These are phyloP conservation scores for Plectosphaerella cucumerina DNA, from an alignment of 2,329 filamentous ascomycete species.

Conservation along the genomic window DNA sequence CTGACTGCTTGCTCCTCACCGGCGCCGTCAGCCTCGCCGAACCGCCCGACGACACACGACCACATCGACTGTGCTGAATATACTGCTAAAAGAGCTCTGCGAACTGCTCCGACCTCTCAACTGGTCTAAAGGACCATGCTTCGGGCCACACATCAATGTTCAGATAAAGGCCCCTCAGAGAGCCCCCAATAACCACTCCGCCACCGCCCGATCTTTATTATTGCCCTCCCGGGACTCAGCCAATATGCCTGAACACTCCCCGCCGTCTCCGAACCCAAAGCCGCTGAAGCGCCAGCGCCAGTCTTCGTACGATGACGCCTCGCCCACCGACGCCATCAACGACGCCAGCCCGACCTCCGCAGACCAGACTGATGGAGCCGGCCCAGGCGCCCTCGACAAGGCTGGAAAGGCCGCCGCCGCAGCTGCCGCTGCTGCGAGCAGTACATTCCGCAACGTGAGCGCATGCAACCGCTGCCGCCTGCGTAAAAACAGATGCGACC, in stretches of 20 bases:
- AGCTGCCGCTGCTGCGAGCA: constrained; percentile 40
- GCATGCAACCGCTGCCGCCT: constrained; percentile 90
- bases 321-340: constrained; percentile 28
- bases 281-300: constrained; percentile 55
- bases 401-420: constrained; percentile 36
- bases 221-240: neutral
- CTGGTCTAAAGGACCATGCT: neutral
- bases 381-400: constrained; percentile 21
- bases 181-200: neutral
- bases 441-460: constrained; percentile 80
- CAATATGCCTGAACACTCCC: constrained; percentile 41
- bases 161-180: neutral
- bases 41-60: neutral
- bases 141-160: neutral
- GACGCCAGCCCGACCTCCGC: constrained; percentile 28
- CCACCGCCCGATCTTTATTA: neutral
- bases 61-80: neutral
- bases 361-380: constrained; percentile 22
- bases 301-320: constrained; percentile 45
- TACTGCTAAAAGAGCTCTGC: neutral
- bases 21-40: neutral
- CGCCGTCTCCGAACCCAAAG: constrained; percentile 45
- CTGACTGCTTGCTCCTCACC: neutral
- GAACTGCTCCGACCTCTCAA: neutral
- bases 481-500: constrained; percentile 93